Conservation (phyloP, 108 stramenopile genomes). For the Phaeodactylum tricornutum region DNA sequence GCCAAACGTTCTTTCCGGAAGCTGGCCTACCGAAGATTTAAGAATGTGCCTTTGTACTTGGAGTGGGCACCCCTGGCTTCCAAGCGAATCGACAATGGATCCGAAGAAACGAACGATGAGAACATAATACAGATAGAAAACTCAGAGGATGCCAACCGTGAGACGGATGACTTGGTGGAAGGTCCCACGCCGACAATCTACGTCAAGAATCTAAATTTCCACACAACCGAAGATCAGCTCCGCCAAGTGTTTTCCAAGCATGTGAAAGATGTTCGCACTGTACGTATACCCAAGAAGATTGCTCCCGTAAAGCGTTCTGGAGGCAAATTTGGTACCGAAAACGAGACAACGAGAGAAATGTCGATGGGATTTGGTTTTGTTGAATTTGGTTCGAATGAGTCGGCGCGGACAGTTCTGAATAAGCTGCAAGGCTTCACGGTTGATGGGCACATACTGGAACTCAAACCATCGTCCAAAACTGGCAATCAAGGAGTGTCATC, state of each 20-base stretch:
- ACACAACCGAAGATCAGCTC: constrained; percentile 75
- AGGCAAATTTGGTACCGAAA: background rate
- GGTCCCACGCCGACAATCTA: constrained; percentile 57
- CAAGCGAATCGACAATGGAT: constrained; percentile 1
- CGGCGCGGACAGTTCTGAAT: constrained; percentile 71
- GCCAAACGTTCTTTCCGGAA: constrained; percentile 87
- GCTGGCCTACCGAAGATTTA: constrained; percentile 90
- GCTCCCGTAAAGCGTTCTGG: constrained; percentile 34
- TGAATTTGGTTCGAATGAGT: constrained; percentile 69
- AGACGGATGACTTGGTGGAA: constrained; percentile 10
- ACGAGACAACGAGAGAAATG: constrained; percentile 9
- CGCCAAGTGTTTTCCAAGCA: constrained; percentile 42
- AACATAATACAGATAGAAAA: background rate
- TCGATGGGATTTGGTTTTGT: constrained; percentile 99
- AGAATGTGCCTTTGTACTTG: constrained; percentile 92
- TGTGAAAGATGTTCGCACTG: constrained; percentile 48
- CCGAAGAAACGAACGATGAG: background rate
- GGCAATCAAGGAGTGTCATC: constrained; percentile 16
- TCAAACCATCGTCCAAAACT: constrained; percentile 68
- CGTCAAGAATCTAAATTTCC: constrained; percentile 94
- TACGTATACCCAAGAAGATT: constrained; percentile 83
- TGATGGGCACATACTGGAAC: constrained; percentile 86
- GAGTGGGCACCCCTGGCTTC: constrained; percentile 92
- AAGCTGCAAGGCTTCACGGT: constrained; percentile 73
- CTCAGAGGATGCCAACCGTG: constrained; percentile 9